These are phyloP conservation scores for Ceratobasidium sp. DNA, from an alignment of 1,284 basidiomycete genomes.

Conservation along the genomic window DNA sequence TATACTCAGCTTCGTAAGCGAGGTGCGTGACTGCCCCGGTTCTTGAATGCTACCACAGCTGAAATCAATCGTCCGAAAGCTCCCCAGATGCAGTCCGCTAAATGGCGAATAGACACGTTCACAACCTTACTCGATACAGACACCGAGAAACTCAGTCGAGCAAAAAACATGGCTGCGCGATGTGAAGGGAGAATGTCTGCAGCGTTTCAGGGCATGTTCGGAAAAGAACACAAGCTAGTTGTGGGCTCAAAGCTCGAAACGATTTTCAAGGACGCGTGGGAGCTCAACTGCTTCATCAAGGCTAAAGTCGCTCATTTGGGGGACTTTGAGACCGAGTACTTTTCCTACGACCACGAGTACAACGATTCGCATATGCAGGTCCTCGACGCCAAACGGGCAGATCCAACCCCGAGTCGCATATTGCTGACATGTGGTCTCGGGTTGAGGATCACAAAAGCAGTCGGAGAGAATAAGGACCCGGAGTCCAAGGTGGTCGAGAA, in stretches of 20 bases:
- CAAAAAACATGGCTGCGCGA: neutral
- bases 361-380: neutral
- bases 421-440: conserved; percentile 2
- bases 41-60: neutral
- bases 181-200: neutral
- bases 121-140: neutral
- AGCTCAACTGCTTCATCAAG: neutral
- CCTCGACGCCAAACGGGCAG: neutral
- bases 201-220: neutral
- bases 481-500: neutral
- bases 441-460: neutral
- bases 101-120: conserved; percentile 8
- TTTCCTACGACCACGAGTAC: neutral
- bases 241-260: neutral
- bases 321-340: neutral
- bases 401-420: neutral
- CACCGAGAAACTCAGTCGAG: neutral
- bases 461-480: neutral
- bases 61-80: neutral
- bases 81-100: neutral
- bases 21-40: neutral
- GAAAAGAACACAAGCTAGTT: neutral
- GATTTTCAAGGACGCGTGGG: neutral
- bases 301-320: neutral
- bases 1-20: neutral